Base-by-base conservation (phyloP, 108 stramenopile genomes). In the Pseudonitzschia multistriata region DNA sequence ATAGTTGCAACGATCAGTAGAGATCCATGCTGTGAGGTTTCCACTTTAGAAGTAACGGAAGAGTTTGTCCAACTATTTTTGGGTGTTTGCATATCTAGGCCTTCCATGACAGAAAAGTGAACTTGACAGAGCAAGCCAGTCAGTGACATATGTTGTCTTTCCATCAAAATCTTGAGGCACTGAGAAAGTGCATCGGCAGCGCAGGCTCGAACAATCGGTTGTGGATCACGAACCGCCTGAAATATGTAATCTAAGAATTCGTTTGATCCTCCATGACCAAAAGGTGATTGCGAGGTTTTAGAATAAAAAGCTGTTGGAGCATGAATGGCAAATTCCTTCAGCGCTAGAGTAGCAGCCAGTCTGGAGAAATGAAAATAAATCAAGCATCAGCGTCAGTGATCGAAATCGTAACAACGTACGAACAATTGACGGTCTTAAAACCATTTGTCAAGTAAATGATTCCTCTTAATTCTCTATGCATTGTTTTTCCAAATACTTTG, bases 121-220 rank as follows among this genome's bases (percentile, higher is more conserved):
- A 95, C 70, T 49, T 88, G 79, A 68, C 91, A 92, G 0, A 92
- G 73, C 21, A 83, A 67, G 45, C 83, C 81, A 0, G 88, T 91
- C 52, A 89, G 73, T 0, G 83, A 88, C 39, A 55, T 30, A 33
- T 89, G 84, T 42, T 81, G 79, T 22, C 94, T 72, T 21, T 91
- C 90, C 70, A 92, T 86, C 40, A 93, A 71, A 62, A 91, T 83
- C 64, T 83, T 81, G 14, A 91, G 80, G 56, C 86, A 93, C 54
- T 88, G 88, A 5, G 88, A 82, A 8, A 99, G 72, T 7, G 99
- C 93, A 73, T 94, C 88, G 14, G 94, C 97, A 19, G 98, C 97
- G 40, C 94, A 95, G 0, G 81, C 85, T 3, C 98, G 81, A 15
- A 98, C 93, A 68, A 93, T 85, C 0, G 91, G 89, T 49, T 91